Base-by-base conservation (phyloP, 2,329 filamentous ascomycete species). In the Hypoxylon sp. region DNA sequence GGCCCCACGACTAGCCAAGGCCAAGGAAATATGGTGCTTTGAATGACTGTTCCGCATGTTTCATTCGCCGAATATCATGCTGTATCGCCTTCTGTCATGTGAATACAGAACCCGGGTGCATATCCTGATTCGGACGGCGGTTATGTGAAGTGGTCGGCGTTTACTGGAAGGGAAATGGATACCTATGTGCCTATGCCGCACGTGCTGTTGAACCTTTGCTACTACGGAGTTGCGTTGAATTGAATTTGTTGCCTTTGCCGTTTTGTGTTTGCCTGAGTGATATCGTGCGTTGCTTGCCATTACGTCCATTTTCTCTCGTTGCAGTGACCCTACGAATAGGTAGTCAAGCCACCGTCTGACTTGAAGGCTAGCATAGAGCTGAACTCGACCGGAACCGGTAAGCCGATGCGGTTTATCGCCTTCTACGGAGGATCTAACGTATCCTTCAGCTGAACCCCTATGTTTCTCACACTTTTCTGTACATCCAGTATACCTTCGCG, bases 1-100 rank as follows among this genome's bases (percentile, higher is more conserved):
- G 80, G 56, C 51, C 40, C 46, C 4, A 33, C 65, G 16, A 65
- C 46, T 4, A 61, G 70, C 9, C 69, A 68, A 9, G 52, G 51
- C 16, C 61, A 67, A 46, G 54, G 40, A 44, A 72, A 74, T 18
- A 74, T 74, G 73, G 65, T 73, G 50, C 64, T 75, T 22, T 70
- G 68, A 52, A 74, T 70, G 36, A 22, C 26, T 50, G 30, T 50
- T n/a, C 36, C 33, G 28, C 48, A 52, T 30, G 30, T 51, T 50
- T 8, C 42, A 16, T 24, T 30, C 7, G 40, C 58, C 36, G 44
- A 22, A 26, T 32, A 24, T 32, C 14, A 42, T 54, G 22, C 7
- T 8, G 42, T 36, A 48, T 50, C 54, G 9, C 48, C 18, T 50
- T 11, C n/a, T 53, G 16, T 26, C 28, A 45, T 44, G 40, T 30